Evolutionary conservation across 1,284 basidiomycete genomes (phyloP).

Genomic region (Leccinum huronense): DNA sequence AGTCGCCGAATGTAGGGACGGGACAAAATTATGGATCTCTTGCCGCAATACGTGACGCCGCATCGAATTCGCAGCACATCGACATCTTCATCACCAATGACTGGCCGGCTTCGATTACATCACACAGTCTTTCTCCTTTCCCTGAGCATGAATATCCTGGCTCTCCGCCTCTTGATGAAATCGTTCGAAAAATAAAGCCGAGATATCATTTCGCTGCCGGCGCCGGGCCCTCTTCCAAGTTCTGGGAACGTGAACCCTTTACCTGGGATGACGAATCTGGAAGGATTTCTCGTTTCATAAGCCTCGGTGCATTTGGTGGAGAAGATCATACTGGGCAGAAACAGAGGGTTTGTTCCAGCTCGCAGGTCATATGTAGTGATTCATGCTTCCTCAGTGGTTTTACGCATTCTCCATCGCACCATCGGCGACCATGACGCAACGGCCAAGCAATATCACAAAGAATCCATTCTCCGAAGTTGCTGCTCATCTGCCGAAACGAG

Average conservation of each 20-base stretch:
- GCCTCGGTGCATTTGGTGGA: constrained; percentile 83
- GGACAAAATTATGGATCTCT: constrained; percentile 59
- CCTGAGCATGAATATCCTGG: constrained; percentile 45
- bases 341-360: constrained; percentile 62
- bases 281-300: constrained; percentile 75
- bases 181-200: constrained; percentile 65
- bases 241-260: constrained; percentile 93
- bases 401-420: constrained; percentile 71
- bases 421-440: constrained; percentile 37
- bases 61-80: constrained; percentile 61
- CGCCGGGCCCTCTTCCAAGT: constrained; percentile 57
- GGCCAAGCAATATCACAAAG: constrained; percentile 65
- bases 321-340: constrained; percentile 60
- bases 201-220: constrained; percentile 77
- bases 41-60: constrained; percentile 61
- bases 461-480: constrained; percentile 65
- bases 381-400: constrained; percentile 57
- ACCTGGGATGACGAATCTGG: constrained; percentile 73
- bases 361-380: constrained; percentile 1
- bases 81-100: constrained; percentile 84
- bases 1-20: constrained; percentile 37
- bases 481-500: constrained; percentile 51
- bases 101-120: constrained; percentile 72
- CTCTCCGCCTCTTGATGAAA: constrained; percentile 64
- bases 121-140: constrained; percentile 56